phyloP scores from a whole-genome alignment of 129 eudicot genomes.

The Tagetes erecta region DNA sequence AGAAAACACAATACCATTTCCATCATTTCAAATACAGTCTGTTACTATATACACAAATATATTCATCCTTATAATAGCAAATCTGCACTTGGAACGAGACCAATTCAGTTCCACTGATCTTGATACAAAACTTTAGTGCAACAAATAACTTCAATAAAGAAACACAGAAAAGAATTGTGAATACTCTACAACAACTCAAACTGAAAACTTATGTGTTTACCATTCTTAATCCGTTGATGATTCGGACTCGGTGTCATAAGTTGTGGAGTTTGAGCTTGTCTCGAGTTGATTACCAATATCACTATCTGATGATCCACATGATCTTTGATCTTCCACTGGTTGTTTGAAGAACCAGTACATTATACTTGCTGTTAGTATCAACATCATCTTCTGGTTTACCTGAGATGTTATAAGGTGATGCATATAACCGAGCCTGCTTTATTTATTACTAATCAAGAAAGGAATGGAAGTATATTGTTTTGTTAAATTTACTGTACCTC shows the following conservation, averaged over 20 bases:
- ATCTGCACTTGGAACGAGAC: slow-evolving; percentile 39
- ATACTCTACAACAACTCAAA: slow-evolving; percentile 34
- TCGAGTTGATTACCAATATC: slow-evolving; percentile 75
- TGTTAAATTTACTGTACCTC: slow-evolving; percentile 52
- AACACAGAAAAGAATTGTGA: slow-evolving; percentile 30
- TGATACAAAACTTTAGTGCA: slow-evolving; percentile 30
- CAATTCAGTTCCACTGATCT: slow-evolving; percentile 28
- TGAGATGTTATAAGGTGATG: slow-evolving; percentile 20
- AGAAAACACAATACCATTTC: slow-evolving; percentile 35
- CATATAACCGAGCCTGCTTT: not conserved
- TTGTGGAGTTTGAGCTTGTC: slow-evolving; percentile 68
- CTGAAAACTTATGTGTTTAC: slow-evolving; percentile 25
- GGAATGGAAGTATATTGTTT: not conserved
- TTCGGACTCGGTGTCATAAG: slow-evolving; percentile 83
- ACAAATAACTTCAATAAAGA: slow-evolving; percentile 6
- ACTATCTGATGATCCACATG: slow-evolving; percentile 70
- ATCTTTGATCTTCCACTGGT: slow-evolving; percentile 63
- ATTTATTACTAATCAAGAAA: slow-evolving; percentile 4
- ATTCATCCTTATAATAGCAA: slow-evolving; percentile 41
- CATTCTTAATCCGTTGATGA: slow-evolving; percentile 64
- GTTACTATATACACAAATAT: slow-evolving; percentile 58
- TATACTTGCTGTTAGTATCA: slow-evolving; percentile 79
- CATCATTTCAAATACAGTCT: slow-evolving; percentile 44
- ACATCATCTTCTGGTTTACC: slow-evolving; percentile 97
- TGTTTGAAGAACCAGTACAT: slow-evolving; percentile 93